A percentile compares a stretch with the other conserved stretches of the same genome.
These are phyloP conservation scores for Alternaria longipes DNA, from an alignment of 2,329 filamentous ascomycete genomes.

Conservation along the genomic window DNA sequence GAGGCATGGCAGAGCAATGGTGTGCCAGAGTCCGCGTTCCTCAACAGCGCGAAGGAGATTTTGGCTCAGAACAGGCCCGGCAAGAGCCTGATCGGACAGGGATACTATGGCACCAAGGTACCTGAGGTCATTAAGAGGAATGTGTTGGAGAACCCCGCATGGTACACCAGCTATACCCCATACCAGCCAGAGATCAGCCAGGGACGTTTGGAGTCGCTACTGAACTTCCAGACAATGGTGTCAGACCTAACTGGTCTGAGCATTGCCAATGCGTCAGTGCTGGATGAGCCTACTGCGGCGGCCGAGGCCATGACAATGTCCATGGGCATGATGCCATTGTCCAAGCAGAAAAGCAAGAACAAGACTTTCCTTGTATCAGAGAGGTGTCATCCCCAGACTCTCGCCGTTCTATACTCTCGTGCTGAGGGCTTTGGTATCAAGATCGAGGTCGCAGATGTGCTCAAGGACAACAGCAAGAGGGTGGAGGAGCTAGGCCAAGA, in stretches of 20 bases:
- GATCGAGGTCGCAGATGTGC: constrained; percentile 76
- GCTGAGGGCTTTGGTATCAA: constrained; percentile 92
- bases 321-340: constrained; percentile 74
- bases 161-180: constrained; percentile 98
- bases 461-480: constrained; percentile 69
- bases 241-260: constrained; percentile 86
- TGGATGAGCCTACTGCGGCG: constrained; percentile 91
- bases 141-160: constrained; percentile 89
- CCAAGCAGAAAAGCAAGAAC: constrained; percentile 75
- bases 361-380: constrained; percentile 88
- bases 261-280: constrained; percentile 87
- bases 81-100: constrained; percentile 80
- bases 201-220: constrained; percentile 86
- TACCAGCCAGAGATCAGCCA: constrained; percentile 98
- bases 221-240: constrained; percentile 96
- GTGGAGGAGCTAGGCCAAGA: constrained; percentile 81
- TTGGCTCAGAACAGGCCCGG: constrained; percentile 69
- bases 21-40: constrained; percentile 67
- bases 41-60: constrained; percentile 63
- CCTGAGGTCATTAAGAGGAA: constrained; percentile 94
- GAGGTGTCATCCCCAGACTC: constrained; percentile 83
- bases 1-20: constrained; percentile 48
- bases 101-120: constrained; percentile 87
- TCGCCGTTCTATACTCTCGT: constrained; percentile 82
- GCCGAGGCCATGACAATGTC: constrained; percentile 97